These are phyloP conservation scores for Schizophyllum amplum DNA, from an alignment of 1,284 basidiomycete genomes.

Conservation along the genomic window DNA sequence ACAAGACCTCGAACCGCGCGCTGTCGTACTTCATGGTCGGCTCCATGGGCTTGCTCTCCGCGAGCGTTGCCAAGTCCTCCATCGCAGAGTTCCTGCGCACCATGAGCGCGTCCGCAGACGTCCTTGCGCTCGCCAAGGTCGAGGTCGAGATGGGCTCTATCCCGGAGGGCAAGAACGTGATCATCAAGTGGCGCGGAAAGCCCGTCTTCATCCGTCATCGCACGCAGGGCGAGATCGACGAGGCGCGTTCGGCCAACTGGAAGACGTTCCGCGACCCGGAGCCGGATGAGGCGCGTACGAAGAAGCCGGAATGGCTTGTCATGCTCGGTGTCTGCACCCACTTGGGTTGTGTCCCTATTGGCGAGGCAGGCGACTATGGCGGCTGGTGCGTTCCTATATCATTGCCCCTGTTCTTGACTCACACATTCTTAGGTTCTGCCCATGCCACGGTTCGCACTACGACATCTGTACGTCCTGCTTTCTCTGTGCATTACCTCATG, in stretches of 20 bases:
- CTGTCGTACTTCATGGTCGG: conserved; percentile 98
- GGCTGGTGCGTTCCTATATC: conserved; percentile 63
- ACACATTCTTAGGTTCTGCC: conserved; percentile 66
- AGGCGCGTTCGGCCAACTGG: conserved; percentile 84
- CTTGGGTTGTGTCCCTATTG: conserved; percentile 98
- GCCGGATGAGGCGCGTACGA: conserved; percentile 79
- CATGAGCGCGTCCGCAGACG: conserved; percentile 96
- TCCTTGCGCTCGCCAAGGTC: conserved; percentile 96
- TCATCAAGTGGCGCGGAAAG: conserved; percentile 99
- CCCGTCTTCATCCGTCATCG: conserved; percentile 99
- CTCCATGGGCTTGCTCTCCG: conserved; percentile 88
- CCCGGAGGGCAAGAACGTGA: conserved; percentile 96
- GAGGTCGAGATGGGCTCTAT: conserved; percentile 90
- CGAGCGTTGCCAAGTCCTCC: conserved; percentile 90
- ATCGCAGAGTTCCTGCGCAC: conserved; percentile 93
- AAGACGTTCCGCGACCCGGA: conserved; percentile 90
- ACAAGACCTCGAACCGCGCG: conserved; percentile 69
- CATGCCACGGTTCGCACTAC: conserved; percentile 98
- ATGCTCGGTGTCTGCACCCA: conserved; percentile 99
- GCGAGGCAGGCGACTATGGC: conserved; percentile 95
- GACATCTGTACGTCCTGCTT: conserved; percentile 65
- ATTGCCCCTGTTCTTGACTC: conserved; percentile 7
- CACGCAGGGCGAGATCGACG: conserved; percentile 87
- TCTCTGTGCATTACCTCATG: conserved; percentile 4
- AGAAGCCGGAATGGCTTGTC: conserved; percentile 97